phyloP scores from a whole-genome alignment of 225 moss, liverwort and hornwort genomes.

The Polytrichum formosum region DNA sequence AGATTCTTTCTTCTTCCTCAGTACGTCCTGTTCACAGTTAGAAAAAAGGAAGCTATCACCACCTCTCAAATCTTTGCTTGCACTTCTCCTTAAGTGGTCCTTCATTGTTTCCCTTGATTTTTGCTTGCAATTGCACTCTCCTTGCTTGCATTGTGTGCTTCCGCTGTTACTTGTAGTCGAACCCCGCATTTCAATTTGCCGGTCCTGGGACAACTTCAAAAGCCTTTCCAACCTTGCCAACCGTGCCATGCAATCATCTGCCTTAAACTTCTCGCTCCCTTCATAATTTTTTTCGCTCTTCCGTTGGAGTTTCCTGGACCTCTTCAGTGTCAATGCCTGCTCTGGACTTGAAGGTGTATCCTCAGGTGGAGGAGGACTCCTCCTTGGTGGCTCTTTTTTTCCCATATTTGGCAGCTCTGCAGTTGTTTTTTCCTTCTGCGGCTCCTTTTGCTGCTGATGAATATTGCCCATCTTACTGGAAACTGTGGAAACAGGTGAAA shows the following conservation, averaged over 20 bases:
- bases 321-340: conserved; percentile 11
- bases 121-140: background rate
- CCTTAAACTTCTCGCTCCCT: conserved; percentile 1
- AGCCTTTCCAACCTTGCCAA: conserved; percentile 6
- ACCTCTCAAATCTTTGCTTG: conserved; percentile 6
- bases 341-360: conserved; percentile 18
- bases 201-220: background rate
- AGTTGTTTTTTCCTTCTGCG: too few relatives aligned
- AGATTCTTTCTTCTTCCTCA: too few relatives aligned
- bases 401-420: background rate
- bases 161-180: background rate
- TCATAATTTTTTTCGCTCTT: background rate
- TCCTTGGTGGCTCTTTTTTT: conserved; percentile 3
- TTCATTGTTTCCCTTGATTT: background rate
- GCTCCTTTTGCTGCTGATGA: too few relatives aligned
- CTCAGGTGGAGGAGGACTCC: background rate
- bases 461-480: too few relatives aligned
- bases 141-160: background rate
- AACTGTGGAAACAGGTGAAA: too few relatives aligned
- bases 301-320: conserved; percentile 21
- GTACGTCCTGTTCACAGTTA: background rate
- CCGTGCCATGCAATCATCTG: conserved; percentile 10
- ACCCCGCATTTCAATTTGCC: background rate
- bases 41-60: conserved; percentile 6
- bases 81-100: background rate